Percentiles rank a stretch among this genome's conserved stretches.
Evolutionary conservation across 2,329 filamentous ascomycete genomes (phyloP).

Genomic region (Aureobasidium sp.): DNA sequence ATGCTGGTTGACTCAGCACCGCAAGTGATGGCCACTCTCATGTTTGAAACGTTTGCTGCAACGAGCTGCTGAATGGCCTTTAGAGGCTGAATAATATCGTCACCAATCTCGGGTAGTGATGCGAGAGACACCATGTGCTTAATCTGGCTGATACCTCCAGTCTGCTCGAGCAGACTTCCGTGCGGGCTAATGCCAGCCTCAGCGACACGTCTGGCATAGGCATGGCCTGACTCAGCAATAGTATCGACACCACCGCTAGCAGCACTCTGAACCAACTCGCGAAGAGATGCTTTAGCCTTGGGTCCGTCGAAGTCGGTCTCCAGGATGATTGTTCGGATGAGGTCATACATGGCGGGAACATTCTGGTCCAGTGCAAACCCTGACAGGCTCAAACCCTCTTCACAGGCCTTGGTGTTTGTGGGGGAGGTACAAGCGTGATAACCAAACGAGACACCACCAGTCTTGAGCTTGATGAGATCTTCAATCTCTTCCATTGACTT

Average conservation of each 20-base stretch:
- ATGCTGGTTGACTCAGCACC: conserved; percentile 59
- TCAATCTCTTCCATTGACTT: conserved; percentile 92
- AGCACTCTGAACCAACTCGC: conserved; percentile 76
- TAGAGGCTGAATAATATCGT: conserved; percentile 50
- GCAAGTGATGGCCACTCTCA: conserved; percentile 81
- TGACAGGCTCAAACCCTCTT: conserved; percentile 74
- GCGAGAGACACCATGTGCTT: conserved; percentile 74
- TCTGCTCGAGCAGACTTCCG: conserved; percentile 69
- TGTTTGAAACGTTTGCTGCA: conserved; percentile 52
- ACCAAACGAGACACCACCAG: conserved; percentile 76
- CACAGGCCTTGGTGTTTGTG: conserved; percentile 57
- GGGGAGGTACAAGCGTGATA: conserved; percentile 79
- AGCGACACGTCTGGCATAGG: conserved; percentile 74
- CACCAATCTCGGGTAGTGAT: conserved; percentile 58
- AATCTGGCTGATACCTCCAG: conserved; percentile 83
- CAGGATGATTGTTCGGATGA: conserved; percentile 68
- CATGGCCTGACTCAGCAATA: conserved; percentile 83
- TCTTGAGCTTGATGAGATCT: conserved; percentile 92
- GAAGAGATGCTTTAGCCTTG: conserved; percentile 70
- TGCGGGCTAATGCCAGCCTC: conserved; percentile 68
- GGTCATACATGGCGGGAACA: conserved; percentile 80
- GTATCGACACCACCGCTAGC: conserved; percentile 86
- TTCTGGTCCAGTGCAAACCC: conserved; percentile 87
- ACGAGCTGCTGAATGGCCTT: conserved; percentile 76
- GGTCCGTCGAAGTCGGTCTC: conserved; percentile 86